Evolutionary conservation across 1,139 yeast genomes (phyloP).

Genomic region (Kurtzmaniella natalensis): DNA sequence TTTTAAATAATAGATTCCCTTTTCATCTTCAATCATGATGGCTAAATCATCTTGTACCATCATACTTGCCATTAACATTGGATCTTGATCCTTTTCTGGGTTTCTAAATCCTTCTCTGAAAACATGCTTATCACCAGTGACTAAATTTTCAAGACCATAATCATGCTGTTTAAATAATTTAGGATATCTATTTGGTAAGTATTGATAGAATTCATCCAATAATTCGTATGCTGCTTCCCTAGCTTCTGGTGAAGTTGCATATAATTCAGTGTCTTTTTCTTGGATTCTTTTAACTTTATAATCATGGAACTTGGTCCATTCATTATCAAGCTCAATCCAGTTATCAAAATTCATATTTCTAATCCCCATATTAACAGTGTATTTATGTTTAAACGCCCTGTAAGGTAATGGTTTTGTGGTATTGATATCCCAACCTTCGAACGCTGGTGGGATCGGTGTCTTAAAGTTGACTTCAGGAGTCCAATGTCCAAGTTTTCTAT

Average conservation of each 20-base stretch:
- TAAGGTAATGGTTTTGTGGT: conserved; percentile 55
- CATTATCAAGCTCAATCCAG: conserved; percentile 66
- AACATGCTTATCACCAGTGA: conserved; percentile 43
- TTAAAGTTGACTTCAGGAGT: conserved; percentile 41
- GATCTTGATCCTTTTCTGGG: conserved; percentile 35
- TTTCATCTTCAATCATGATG: conserved; percentile 53
- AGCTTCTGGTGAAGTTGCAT: conserved; percentile 51
- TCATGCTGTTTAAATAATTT: conserved; percentile 42
- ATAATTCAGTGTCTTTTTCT: conserved; percentile 43
- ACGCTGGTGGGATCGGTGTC: conserved; percentile 47
- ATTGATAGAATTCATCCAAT: conserved; percentile 48
- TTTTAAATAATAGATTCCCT: conserved; percentile 52
- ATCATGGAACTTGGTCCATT: conserved; percentile 53
- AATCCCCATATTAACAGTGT: conserved; percentile 60
- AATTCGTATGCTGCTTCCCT: conserved; percentile 54
- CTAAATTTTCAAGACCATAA: conserved; percentile 46
- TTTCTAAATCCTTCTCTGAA: conserved; percentile 10
- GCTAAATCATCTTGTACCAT: conserved; percentile 68
- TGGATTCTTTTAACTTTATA: conserved; percentile 46
- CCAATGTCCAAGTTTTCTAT: conserved; percentile 45
- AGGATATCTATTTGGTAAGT: conserved; percentile 58
- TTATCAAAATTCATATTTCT: conserved; percentile 52
- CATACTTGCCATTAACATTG: conserved; percentile 53
- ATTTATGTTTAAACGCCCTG: conserved; percentile 58
- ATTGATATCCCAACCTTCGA: conserved; percentile 45